phyloP scores from a whole-genome alignment of 495 filamentous ascomycete species.

The Parmelia sp. region DNA sequence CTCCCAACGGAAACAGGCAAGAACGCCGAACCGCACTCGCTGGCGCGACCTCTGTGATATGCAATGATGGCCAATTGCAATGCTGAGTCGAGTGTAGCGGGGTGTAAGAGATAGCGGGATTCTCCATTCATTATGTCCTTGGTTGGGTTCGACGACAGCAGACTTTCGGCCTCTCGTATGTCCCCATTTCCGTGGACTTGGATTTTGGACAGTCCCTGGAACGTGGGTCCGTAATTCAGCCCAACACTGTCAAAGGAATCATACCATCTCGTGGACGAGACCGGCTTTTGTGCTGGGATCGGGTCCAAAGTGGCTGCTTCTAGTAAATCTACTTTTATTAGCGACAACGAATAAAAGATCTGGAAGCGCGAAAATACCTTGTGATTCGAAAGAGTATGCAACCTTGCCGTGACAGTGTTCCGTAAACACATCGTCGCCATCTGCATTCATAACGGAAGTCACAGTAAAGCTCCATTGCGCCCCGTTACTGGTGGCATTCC shows the following conservation, averaged over 20 bases:
- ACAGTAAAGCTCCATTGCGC: too few species aligned
- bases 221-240: constrained; percentile 27
- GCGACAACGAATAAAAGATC: too few species aligned
- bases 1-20: too few species aligned
- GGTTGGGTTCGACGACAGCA: constrained; percentile 10
- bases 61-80: too few species aligned
- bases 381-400: neutral
- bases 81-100: too few species aligned
- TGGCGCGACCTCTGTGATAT: too few species aligned
- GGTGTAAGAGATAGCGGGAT: constrained; percentile 21
- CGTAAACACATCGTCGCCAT: constrained; percentile 45
- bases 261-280: constrained; percentile 20
- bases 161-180: constrained; percentile 16
- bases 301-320: too few species aligned
- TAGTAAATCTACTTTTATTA: too few species aligned
- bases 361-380: neutral
- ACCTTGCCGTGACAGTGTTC: constrained; percentile 29
- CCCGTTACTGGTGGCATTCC: too few species aligned
- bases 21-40: too few species aligned
- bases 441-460: constrained; percentile 40
- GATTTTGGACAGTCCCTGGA: constrained; percentile 25
- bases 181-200: constrained; percentile 13
- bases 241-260: constrained; percentile 25
- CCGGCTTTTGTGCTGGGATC: too few species aligned
- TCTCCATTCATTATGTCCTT: constrained; percentile 17